phyloP scores from a whole-genome alignment of 768 basidiomycete genomes.

The Xerocomus brunneocitrinus region DNA sequence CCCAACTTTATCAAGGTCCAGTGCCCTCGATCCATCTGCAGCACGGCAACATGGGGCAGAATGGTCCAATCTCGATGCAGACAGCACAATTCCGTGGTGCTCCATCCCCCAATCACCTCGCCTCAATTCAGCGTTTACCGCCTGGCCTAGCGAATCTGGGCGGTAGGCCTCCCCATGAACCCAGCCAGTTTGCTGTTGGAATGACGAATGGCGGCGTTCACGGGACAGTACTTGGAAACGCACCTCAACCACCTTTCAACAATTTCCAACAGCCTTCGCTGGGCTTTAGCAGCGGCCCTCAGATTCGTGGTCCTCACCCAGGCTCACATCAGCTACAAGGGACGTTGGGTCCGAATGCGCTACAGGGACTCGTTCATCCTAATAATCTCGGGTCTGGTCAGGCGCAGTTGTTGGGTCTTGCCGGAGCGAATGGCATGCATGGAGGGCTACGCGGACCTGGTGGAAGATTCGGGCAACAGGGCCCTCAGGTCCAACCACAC shows the following conservation, averaged over 20 bases:
- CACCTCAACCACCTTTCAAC: slow-evolving; percentile 49
- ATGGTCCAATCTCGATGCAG: slow-evolving; percentile 52
- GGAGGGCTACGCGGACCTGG: slow-evolving; percentile 45
- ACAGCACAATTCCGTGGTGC: slow-evolving; percentile 64
- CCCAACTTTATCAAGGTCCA: slow-evolving; percentile 53
- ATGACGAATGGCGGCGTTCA: slow-evolving; percentile 46
- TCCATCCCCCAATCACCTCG: slow-evolving; percentile 55
- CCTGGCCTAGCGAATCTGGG: slow-evolving; percentile 81
- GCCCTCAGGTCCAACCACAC: slow-evolving; percentile 29
- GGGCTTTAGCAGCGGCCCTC: slow-evolving; percentile 39
- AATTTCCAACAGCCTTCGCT: slow-evolving; percentile 44
- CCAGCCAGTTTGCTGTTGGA: slow-evolving; percentile 55
- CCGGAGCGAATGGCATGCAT: slow-evolving; percentile 41
- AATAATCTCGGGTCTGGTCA: slow-evolving; percentile 49
- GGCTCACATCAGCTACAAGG: slow-evolving; percentile 45
- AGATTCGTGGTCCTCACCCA: slow-evolving; percentile 50
- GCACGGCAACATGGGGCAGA: slow-evolving; percentile 47
- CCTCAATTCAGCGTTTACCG: slow-evolving; percentile 59
- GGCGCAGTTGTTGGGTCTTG: slow-evolving; percentile 42
- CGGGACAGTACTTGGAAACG: slow-evolving; percentile 42
- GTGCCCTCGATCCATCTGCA: slow-evolving; percentile 48
- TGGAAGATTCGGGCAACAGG: slow-evolving; percentile 37
- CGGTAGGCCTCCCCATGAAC: slow-evolving; percentile 76
- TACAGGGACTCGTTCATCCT: slow-evolving; percentile 52
- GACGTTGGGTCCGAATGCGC: slow-evolving; percentile 41